Percentiles rank a stretch among this genome's conserved stretches.
These are phyloP conservation scores for Epichloe baconii DNA, from an alignment of 2,329 filamentous ascomycete species.

Conservation along the genomic window DNA sequence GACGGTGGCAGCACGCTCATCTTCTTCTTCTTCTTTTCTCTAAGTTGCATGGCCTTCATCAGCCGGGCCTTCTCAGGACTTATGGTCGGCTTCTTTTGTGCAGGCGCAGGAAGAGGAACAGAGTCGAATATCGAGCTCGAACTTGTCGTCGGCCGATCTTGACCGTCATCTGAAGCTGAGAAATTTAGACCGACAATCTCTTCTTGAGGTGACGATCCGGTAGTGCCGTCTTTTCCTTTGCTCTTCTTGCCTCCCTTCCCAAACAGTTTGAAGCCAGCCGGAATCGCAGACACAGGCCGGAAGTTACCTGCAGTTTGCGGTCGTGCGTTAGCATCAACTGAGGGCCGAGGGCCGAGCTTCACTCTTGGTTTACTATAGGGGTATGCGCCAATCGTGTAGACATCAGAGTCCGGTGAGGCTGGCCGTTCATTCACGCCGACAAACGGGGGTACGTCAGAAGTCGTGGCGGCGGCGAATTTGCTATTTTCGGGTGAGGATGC, in stretches of 20 bases:
- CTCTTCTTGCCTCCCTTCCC: constrained; percentile 42
- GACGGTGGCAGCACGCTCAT: constrained; percentile 3
- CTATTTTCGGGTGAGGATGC: constrained; percentile 36
- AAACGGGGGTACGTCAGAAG: constrained; percentile 38
- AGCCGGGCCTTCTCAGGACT: constrained; percentile 82
- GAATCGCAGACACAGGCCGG: constrained; percentile 65
- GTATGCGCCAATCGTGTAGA: constrained; percentile 29
- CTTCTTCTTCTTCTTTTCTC: constrained; percentile 68
- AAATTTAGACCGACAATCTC: constrained; percentile 24
- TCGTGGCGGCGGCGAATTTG: constrained; percentile 32
- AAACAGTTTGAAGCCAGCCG: constrained; percentile 63
- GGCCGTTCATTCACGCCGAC: constrained; percentile 32
- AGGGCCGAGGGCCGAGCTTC: constrained; percentile 78
- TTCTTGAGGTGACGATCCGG: constrained; percentile 19
- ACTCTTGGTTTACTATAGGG: constrained; percentile 60
- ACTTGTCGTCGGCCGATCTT: constrained; percentile 27
- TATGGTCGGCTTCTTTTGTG: constrained; percentile 39
- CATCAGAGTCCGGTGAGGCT: constrained; percentile 36
- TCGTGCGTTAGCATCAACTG: constrained; percentile 48
- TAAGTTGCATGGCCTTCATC: constrained; percentile 85
- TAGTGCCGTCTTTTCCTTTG: constrained; percentile 14
- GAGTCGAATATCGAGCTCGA: constrained; percentile 32
- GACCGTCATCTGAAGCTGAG: constrained; percentile 8
- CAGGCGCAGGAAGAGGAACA: constrained; percentile 24
- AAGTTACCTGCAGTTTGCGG: constrained; percentile 49